These are phyloP conservation scores for Vitis rupestris DNA, from an alignment of 164 flowering plant genomes.

Conservation along the genomic window DNA sequence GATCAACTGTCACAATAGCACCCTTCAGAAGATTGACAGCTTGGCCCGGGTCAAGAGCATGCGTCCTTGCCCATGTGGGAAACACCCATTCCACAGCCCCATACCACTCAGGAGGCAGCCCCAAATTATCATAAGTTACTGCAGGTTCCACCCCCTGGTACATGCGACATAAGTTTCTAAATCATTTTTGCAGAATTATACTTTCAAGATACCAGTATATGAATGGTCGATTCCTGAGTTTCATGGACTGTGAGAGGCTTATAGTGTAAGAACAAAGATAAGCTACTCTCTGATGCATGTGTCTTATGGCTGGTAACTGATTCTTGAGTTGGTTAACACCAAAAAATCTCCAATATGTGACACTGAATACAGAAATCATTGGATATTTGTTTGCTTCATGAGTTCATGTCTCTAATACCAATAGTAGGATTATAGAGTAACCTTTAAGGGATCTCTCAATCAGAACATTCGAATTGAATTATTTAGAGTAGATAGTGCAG, in stretches of 20 bases:
- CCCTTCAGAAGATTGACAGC: conserved; percentile 95
- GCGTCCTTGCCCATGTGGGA: conserved; percentile 95
- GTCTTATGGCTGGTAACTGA: too few species aligned
- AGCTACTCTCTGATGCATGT: too few species aligned
- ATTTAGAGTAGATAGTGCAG: neutral
- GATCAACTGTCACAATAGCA: conserved; percentile 86
- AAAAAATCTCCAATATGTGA: neutral
- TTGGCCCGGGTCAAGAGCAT: conserved; percentile 98
- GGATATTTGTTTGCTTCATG: too few species aligned
- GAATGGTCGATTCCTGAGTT: neutral
- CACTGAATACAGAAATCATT: too few species aligned
- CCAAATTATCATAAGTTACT: conserved; percentile 64
- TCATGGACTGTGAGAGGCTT: neutral
- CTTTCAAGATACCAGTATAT: neutral
- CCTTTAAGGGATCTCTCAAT: too few species aligned
- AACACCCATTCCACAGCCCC: conserved; percentile 92
- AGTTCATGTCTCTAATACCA: too few species aligned
- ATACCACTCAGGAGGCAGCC: conserved; percentile 87
- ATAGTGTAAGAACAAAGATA: too few species aligned
- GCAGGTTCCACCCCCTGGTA: conserved; percentile 96
- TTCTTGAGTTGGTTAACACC: neutral
- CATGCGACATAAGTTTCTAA: neutral
- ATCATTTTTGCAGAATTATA: neutral
- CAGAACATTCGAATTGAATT: neutral
- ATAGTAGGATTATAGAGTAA: too few species aligned